Base-by-base conservation (phyloP, 2,329 filamentous ascomycete species). In the Cladophialophora carrionii region DNA sequence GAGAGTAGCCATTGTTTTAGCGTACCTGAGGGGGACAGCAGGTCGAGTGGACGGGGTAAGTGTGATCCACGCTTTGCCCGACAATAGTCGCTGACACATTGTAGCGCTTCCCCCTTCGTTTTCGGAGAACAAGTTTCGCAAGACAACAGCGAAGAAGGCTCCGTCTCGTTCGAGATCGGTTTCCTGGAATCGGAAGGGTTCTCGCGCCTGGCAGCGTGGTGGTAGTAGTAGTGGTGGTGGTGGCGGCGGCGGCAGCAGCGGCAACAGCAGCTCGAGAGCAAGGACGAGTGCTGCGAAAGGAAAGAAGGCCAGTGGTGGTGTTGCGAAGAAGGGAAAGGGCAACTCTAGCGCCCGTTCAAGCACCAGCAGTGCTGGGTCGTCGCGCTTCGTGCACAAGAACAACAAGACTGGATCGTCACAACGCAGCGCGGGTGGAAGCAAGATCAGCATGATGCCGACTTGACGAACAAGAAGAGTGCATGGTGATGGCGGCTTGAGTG, bases 401-500 rank as follows among this genome's bases (percentile, higher is more conserved):
- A 46, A 37, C 57, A 61, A 59, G 37, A 22, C 29, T 10, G 59
- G 49, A 41, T 55, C 34, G 6, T 61, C 59, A n/a, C 48, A 17
- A 12, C 49, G 51, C 17, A 48, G 34, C 24, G 51, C 31, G 31
- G 58, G 52, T 37, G 48, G 69, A 37, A 72, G 74, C 51, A 55
- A 55, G 43, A 78, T 78, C 66, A 74, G 73, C 26, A 75, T 77
- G 74, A 78, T 78, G 77, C 77, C 77, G 17, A 74, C 71, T 24
- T 77, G 66, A 75, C 51, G 10, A 17, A 54, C 22, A 54, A 7
- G n/a, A 54, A 12, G n/a, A 22, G 51, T 12, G 55, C 17, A 12
- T 22, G 24, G 24, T n/a, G 48, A 32, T 49, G 52, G 10, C 12
- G 20, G 29, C 52, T 59, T 7, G 37, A 22, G 34, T 48, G 48